Evolutionary conservation across 495 filamentous ascomycete species (phyloP).

Genomic region (Penicillium dipodomyicola): DNA sequence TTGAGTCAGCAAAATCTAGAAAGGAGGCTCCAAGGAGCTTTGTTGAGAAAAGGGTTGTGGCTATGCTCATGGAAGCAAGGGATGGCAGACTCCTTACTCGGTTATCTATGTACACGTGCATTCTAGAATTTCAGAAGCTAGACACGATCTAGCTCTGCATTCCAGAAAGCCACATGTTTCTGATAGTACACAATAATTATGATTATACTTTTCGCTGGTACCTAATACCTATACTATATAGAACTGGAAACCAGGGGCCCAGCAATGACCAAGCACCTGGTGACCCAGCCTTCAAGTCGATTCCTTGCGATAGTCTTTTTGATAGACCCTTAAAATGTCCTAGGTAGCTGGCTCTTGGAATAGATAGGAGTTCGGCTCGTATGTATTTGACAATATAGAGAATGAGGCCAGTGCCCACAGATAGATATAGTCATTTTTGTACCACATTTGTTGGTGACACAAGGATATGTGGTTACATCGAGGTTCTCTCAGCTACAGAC

Average conservation of each 20-base stretch:
- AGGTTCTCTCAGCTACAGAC: not conserved
- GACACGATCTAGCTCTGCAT: not conserved
- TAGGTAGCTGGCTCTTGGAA: not conserved
- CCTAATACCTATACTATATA: not conserved
- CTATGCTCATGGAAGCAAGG: slow-evolving; percentile 3
- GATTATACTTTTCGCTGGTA: not conserved
- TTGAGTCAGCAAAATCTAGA: not conserved
- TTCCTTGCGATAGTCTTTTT: not conserved
- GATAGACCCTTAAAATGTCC: not conserved
- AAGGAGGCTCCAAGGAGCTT: not conserved
- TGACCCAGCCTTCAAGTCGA: not conserved
- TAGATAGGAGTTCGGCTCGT: not conserved
- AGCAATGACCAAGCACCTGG: not conserved
- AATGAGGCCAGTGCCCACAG: too few species aligned
- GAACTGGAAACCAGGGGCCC: not conserved
- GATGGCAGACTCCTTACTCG: not conserved
- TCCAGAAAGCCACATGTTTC: not conserved
- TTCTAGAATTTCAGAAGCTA: not conserved
- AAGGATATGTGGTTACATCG: not conserved
- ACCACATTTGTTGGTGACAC: not conserved
- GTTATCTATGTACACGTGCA: not conserved
- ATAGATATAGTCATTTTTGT: not conserved
- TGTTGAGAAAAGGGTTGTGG: not conserved
- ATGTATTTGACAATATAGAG: not conserved
- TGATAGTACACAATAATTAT: not conserved